Evolutionary conservation across 306 rosid genomes (phyloP), one percentile per base, ranked within the genome.

Genomic region (Glycine tomentella): DNA sequence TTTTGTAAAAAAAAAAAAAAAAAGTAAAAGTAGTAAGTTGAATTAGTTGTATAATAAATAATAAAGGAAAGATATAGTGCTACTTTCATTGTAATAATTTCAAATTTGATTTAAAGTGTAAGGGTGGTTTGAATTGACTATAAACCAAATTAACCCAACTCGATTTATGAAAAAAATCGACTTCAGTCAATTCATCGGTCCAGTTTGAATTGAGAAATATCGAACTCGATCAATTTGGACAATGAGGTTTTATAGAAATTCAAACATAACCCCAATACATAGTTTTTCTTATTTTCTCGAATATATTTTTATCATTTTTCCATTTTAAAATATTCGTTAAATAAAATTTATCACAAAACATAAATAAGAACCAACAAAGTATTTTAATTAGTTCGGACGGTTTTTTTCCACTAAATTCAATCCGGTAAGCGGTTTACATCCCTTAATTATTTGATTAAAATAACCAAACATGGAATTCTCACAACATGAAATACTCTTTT

Each of bases 401-500:
- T 31, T 33, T 5, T 13, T 13, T 10, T 0, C 8, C 68, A 31
- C 9, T 12, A 62, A 33, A 31, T 33, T 62, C 68, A 31, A 45
- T 33, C 40, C 40, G 11, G 14, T 10, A 20, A 58, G 7, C 34
- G 3, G 65, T 20, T 20, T 20, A 17, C 14, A 20, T 38, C 33
- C 2, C 11, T 17, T 46, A 46, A 46, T 46, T 9, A 25, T 59
- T 8, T 20, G 40, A 61, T 31, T 31, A 16, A 33, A 62, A 62
- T 62, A 33, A 6, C n/a, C 16, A 34, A 63, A 63, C 48, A 34
- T 63, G 48, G 20, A 63, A 5, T 63, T 63, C 36, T 36, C 20
- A 63, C 20, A 36, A 7, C 50, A 38, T n/a, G 45, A 52, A 66
- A 66, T 17, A 77, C 65, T 77, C 53, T 50, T 51, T 76, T 3